Conservation (phyloP, 441 rosid species). For the Aleurites moluccanus region DNA sequence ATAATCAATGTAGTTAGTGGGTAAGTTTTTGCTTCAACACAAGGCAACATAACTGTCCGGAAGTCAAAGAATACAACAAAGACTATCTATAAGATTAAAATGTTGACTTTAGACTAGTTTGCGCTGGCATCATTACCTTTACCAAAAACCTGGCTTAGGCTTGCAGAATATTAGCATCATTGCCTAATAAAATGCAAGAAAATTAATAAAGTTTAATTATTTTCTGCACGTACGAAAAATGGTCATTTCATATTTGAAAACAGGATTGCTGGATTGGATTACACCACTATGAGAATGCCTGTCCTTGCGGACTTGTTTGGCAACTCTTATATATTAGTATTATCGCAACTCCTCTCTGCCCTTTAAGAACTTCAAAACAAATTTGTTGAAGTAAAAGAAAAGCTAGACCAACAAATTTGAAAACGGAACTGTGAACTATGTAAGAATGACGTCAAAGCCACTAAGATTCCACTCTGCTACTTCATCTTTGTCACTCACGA, state of each 20-base stretch:
- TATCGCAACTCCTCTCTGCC: background rate
- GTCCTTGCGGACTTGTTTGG: conserved; percentile 29
- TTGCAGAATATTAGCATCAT: background rate
- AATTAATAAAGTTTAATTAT: background rate
- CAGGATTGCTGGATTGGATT: conserved; percentile 8
- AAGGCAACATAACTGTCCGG: background rate
- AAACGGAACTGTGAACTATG: conserved; percentile 20
- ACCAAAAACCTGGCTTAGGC: background rate
- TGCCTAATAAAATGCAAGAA: background rate
- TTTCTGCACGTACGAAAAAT: background rate
- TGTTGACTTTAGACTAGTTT: background rate
- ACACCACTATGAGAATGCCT: conserved; percentile 4
- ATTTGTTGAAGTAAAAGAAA: conserved; percentile 1
- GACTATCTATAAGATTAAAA: background rate
- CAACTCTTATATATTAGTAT: conserved; percentile 8
- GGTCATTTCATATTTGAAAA: conserved; percentile 1
- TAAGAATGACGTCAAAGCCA: conserved; percentile 59
- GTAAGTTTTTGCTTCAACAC: background rate
- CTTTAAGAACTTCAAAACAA: background rate
- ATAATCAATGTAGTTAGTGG: background rate
- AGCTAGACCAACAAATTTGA: background rate
- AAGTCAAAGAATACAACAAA: background rate
- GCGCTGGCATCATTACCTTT: background rate
- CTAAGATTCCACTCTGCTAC: conserved; percentile 73
- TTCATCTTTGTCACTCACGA: conserved; percentile 54